phyloP scores from a whole-genome alignment of 1,139 yeast species.

The Yamadazyma taylorii region DNA sequence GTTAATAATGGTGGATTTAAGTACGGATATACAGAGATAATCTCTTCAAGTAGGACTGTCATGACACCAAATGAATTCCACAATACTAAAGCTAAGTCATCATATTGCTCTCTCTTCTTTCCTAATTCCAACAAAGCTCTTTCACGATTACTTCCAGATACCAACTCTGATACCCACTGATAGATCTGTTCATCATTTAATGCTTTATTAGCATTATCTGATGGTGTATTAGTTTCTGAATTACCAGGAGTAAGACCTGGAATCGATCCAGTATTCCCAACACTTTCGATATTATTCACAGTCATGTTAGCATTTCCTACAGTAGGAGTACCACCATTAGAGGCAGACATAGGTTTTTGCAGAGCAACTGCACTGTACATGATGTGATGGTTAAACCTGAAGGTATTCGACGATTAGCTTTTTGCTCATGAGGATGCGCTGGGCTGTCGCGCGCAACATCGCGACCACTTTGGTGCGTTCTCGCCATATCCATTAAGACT shows the following conservation, averaged over 20 bases:
- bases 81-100: constrained; percentile 85
- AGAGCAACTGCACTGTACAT: constrained; percentile 17
- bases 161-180: constrained; percentile 87
- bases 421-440: no score
- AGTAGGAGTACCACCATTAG: neutral
- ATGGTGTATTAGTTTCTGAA: constrained; percentile 5
- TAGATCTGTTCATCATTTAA: constrained; percentile 84
- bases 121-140: constrained; percentile 91
- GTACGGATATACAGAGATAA: constrained; percentile 84
- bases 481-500: no score
- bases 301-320: neutral
- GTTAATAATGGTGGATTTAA: constrained; percentile 85
- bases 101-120: constrained; percentile 91
- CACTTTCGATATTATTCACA: neutral
- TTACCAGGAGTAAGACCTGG: constrained; percentile 5
- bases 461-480: no score
- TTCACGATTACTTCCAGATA: constrained; percentile 87
- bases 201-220: constrained; percentile 43
- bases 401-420: no score
- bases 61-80: constrained; percentile 98
- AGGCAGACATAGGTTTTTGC: constrained; percentile 9
- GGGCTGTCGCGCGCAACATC: no score
- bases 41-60: constrained; percentile 88
- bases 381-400: neutral
- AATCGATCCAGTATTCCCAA: neutral